Evolutionary conservation across 106 monocot genomes (phyloP).

Genomic region (Dactylorhiza incarnata): DNA sequence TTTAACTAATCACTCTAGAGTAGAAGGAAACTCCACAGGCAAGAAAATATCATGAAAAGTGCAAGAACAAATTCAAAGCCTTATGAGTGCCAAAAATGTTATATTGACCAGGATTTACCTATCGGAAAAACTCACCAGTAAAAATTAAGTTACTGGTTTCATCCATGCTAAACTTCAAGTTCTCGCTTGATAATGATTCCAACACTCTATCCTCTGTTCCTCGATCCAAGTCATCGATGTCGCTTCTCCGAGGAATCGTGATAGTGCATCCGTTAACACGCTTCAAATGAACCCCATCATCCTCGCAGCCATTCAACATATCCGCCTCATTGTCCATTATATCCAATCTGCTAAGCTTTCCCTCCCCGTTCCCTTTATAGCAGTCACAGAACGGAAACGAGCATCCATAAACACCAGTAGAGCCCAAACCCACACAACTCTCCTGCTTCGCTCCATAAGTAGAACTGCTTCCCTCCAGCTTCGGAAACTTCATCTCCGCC

Average conservation of each 20-base stretch:
- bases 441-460: slow-evolving; percentile 12
- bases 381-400: slow-evolving; percentile 46
- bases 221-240: slow-evolving; percentile 12
- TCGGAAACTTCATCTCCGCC: slow-evolving; percentile 18
- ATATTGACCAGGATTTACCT: background rate
- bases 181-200: slow-evolving; percentile 11
- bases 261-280: slow-evolving; percentile 5
- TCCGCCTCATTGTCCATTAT: slow-evolving; percentile 56
- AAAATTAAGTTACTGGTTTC: slow-evolving; percentile 9
- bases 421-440: slow-evolving; percentile 7
- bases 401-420: slow-evolving; percentile 23
- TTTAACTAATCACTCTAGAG: background rate
- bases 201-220: slow-evolving; percentile 8
- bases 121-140: slow-evolving; percentile 30
- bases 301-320: slow-evolving; percentile 36
- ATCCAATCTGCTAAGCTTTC: slow-evolving; percentile 3
- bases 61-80: background rate
- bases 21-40: background rate
- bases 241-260: slow-evolving; percentile 13
- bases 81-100: background rate
- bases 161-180: slow-evolving; percentile 13
- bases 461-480: slow-evolving; percentile 9
- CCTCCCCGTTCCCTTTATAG: slow-evolving; percentile 18
- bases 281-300: slow-evolving; percentile 35
- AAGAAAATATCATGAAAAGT: background rate